Conservation (phyloP, 1,139 yeast genomes). For the Diutina pseudorugosa region DNA sequence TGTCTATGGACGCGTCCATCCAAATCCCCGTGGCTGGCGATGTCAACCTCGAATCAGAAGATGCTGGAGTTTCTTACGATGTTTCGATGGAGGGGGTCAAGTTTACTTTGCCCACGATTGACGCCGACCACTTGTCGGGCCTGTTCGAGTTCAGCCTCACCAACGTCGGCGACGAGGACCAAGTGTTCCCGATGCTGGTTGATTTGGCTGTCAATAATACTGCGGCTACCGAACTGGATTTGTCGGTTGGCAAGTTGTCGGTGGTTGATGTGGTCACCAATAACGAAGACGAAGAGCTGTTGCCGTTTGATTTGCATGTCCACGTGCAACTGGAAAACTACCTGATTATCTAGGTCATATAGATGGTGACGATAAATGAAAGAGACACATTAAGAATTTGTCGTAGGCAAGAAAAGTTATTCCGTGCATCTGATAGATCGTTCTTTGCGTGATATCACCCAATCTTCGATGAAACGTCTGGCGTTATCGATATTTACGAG, state of each 20-base stretch:
- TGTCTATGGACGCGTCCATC: slow-evolving; percentile 45
- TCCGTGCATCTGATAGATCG: too few species aligned
- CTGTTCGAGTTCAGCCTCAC: slow-evolving; percentile 72
- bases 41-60: slow-evolving; percentile 44
- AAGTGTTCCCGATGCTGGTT: slow-evolving; percentile 79
- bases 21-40: slow-evolving; percentile 51
- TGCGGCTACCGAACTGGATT: slow-evolving; percentile 23
- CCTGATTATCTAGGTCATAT: slow-evolving; percentile 34
- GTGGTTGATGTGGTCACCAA: slow-evolving; percentile 30
- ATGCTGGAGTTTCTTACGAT: slow-evolving; percentile 37
- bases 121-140: slow-evolving; percentile 47
- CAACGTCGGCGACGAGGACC: slow-evolving; percentile 59
- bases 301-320: slow-evolving; percentile 64
- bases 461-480: too few species aligned
- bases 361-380: background rate
- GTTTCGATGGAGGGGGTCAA: slow-evolving; percentile 50
- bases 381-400: background rate
- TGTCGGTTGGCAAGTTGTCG: slow-evolving; percentile 29
- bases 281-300: slow-evolving; percentile 31
- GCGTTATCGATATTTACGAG: too few species aligned
- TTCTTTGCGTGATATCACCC: too few species aligned
- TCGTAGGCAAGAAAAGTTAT: too few species aligned
- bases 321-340: slow-evolving; percentile 54
- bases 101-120: slow-evolving; percentile 38
- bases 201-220: slow-evolving; percentile 28